Conservation (phyloP, 805 yeast genomes). For the Brettanomyces anomalus region DNA sequence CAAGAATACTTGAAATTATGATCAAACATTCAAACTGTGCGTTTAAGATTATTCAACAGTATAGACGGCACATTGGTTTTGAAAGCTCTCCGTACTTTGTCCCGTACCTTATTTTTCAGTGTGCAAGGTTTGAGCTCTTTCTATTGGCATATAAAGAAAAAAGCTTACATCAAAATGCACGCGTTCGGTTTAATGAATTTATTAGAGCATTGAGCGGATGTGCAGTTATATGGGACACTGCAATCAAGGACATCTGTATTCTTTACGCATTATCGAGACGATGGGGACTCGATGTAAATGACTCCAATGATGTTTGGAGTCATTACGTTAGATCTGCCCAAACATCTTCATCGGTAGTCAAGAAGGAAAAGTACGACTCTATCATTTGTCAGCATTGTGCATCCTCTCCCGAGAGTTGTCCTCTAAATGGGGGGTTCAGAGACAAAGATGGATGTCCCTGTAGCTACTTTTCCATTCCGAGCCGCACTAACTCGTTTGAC, state of each 20-base stretch:
- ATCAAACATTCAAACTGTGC: slow-evolving; percentile 19
- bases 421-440: too few species aligned
- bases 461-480: too few species aligned
- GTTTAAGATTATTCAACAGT: slow-evolving; percentile 12
- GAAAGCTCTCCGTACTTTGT: slow-evolving; percentile 22
- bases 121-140: slow-evolving; percentile 26
- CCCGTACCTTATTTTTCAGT: slow-evolving; percentile 24
- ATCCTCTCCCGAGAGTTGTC: too few species aligned
- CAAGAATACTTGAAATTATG: slow-evolving; percentile 17
- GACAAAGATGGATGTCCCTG: too few species aligned
- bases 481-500: too few species aligned
- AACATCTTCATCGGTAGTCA: too few species aligned
- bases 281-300: slow-evolving; percentile 16
- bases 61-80: slow-evolving; percentile 10
- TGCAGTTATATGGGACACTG: slow-evolving; percentile 23
- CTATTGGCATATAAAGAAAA: slow-evolving; percentile 19
- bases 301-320: too few species aligned
- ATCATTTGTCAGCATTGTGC: too few species aligned
- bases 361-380: too few species aligned
- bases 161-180: slow-evolving; percentile 12
- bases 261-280: slow-evolving; percentile 16
- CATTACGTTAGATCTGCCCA: too few species aligned
- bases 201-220: slow-evolving; percentile 17
- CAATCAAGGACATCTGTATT: slow-evolving; percentile 22
- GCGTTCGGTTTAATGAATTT: slow-evolving; percentile 13